phyloP scores from a whole-genome alignment of 805 yeast genomes.

The Candida takata region DNA sequence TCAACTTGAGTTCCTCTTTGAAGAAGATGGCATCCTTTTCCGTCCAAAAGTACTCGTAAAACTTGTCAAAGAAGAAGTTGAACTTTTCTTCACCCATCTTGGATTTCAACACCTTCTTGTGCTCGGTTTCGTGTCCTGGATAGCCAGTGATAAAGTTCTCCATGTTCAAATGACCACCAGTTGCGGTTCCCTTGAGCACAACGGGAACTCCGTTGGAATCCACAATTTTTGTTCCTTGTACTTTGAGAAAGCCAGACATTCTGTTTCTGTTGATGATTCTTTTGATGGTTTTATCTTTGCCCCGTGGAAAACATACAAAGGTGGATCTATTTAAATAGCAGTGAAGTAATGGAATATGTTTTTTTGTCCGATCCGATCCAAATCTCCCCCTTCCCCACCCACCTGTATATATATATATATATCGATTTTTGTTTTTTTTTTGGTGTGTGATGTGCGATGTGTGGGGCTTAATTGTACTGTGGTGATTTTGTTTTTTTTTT shows the following conservation, averaged over 20 bases:
- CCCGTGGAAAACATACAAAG: too few species aligned
- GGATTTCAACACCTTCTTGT: constrained; percentile 32
- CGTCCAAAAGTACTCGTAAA: constrained; percentile 49
- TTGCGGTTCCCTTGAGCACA: constrained; percentile 42
- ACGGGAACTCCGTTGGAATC: constrained; percentile 33
- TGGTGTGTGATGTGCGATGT: too few species aligned
- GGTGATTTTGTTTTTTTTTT: too few species aligned
- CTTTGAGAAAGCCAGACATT: constrained; percentile 29
- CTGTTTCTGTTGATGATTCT: too few species aligned
- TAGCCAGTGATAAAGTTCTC: constrained; percentile 51
- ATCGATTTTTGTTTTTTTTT: too few species aligned
- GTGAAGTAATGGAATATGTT: too few species aligned
- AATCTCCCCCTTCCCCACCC: too few species aligned
- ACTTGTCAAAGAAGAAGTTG: constrained; percentile 42
- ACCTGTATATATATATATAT: too few species aligned
- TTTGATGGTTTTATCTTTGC: too few species aligned
- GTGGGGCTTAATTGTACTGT: too few species aligned
- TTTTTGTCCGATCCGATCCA: too few species aligned
- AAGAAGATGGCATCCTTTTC: constrained; percentile 42
- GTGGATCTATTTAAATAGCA: too few species aligned
- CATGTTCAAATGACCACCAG: constrained; percentile 47
- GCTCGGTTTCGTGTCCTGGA: constrained; percentile 48
- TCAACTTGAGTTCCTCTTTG: constrained; percentile 32
- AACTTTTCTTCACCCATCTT: constrained; percentile 41
- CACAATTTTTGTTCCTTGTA: constrained; percentile 41